phyloP scores from a whole-genome alignment of 1,139 yeast genomes.

The Zygoascus hellenicus region DNA sequence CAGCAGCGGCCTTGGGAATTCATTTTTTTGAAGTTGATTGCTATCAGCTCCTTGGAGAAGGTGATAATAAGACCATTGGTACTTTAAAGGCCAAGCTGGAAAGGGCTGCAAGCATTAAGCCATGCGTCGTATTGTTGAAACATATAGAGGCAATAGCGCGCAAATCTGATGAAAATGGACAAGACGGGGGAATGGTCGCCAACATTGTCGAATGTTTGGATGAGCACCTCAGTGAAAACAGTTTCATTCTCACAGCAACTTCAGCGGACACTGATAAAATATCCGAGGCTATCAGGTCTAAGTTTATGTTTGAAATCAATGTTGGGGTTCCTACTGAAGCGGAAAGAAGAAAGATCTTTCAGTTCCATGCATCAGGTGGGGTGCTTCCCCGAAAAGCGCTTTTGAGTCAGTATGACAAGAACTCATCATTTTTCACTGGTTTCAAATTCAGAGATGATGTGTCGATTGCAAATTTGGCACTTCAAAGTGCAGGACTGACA shows the following conservation, averaged over 20 bases:
- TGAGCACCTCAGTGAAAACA: slow-evolving; percentile 39
- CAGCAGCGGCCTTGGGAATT: slow-evolving; percentile 57
- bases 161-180: slow-evolving; percentile 59
- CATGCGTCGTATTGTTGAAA: slow-evolving; percentile 51
- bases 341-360: slow-evolving; percentile 64
- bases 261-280: slow-evolving; percentile 66
- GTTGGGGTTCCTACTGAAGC: slow-evolving; percentile 72
- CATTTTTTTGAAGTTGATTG: slow-evolving; percentile 70
- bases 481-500: slow-evolving; percentile 89
- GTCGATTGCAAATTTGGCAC: slow-evolving; percentile 53
- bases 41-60: slow-evolving; percentile 47
- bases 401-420: not conserved
- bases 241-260: slow-evolving; percentile 58
- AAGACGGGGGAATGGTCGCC: slow-evolving; percentile 50
- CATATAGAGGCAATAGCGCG: slow-evolving; percentile 74
- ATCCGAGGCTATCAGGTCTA: slow-evolving; percentile 59
- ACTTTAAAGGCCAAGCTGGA: slow-evolving; percentile 71
- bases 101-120: slow-evolving; percentile 42
- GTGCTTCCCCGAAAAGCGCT: not conserved
- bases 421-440: slow-evolving; percentile 6
- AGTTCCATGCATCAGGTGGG: slow-evolving; percentile 34
- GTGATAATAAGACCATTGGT: slow-evolving; percentile 78
- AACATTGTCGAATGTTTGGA: slow-evolving; percentile 56
- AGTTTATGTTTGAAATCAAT: slow-evolving; percentile 70
- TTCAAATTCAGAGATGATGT: slow-evolving; percentile 46